Conservation (phyloP, 371 early-diverging fungal genomes). For the Scutellospora calospora region DNA sequence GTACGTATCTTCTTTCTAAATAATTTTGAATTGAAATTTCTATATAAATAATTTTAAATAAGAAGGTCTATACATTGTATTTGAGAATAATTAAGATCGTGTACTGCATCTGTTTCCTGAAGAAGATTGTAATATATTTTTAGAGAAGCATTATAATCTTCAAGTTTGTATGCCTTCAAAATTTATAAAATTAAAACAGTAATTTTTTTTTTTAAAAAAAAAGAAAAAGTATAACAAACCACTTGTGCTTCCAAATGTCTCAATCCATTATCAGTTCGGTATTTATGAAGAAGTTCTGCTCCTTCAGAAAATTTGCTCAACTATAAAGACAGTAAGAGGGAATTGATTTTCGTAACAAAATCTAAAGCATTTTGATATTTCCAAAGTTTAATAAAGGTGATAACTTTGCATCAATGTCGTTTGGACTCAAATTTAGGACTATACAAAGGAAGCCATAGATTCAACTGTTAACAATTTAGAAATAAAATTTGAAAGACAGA, state of each 20-base stretch:
- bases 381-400: constrained; percentile 76
- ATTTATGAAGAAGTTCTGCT: constrained; percentile 57
- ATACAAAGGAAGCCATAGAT: background rate
- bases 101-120: constrained; percentile 55
- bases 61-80: background rate
- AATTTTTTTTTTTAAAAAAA: too few relatives aligned
- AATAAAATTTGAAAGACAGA: background rate
- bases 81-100: background rate
- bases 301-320: constrained; percentile 68
- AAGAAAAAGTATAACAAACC: constrained; percentile 55
- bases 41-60: background rate
- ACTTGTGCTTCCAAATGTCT: constrained; percentile 75
- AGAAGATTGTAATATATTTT: constrained; percentile 60
- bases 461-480: background rate
- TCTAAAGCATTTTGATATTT: constrained; percentile 70
- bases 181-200: too few relatives aligned
- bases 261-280: constrained; percentile 49
- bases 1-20: constrained; percentile 53
- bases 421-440: constrained; percentile 59
- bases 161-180: constrained; percentile 61
- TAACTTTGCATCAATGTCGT: constrained; percentile 67
- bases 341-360: constrained; percentile 55
- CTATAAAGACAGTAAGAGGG: constrained; percentile 67
- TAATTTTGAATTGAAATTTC: background rate
- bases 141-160: constrained; percentile 55